Base-by-base conservation (phyloP, 768 basidiomycete species). In the Scleroderma bovista region DNA sequence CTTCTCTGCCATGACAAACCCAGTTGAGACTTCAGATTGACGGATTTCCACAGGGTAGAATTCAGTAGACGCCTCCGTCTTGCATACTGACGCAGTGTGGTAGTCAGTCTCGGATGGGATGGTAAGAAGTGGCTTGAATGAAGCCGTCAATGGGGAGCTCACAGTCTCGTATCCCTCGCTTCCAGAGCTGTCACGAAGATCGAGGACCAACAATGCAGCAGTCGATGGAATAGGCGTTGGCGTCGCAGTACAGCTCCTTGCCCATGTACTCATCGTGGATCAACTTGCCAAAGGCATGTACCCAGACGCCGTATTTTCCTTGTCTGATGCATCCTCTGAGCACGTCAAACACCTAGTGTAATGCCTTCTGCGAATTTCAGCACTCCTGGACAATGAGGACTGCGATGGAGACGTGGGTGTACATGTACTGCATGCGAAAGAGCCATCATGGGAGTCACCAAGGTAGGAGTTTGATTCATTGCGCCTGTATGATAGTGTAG, bases 261-360 rank as follows among this genome's bases (percentile, higher is more conserved):
- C 66, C 64, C n/a, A n/a, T n/a, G n/a, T n/a, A n/a, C n/a, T n/a
- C n/a, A n/a, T n/a, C n/a, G n/a, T n/a, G n/a, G n/a, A n/a, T n/a
- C n/a, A n/a, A n/a, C n/a, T n/a, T n/a, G n/a, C n/a, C n/a, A n/a
- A n/a, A n/a, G n/a, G n/a, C n/a, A n/a, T n/a, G n/a, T n/a, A n/a
- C n/a, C n/a, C n/a, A n/a, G n/a, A n/a, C n/a, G n/a, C n/a, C n/a
- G n/a, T n/a, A n/a, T n/a, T n/a, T n/a, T n/a, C n/a, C n/a, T n/a
- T n/a, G n/a, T n/a, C n/a, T n/a, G n/a, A 62, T 63, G 44, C 68
- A 70, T 3, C 61, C 65, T 4, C 65, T 61, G 1, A 59, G 52
- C 6, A 60, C 63, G 55, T 84, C 81, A n/a, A n/a, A n/a, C 63
- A 83, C 84, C 60, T 81, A 83, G 52, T 86, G 81, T 1, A 77